Evolutionary conservation across 176 grass and related monocot species (phyloP), one percentile per base, ranked within the genome.

Genomic region (Aegilops speltoides): DNA sequence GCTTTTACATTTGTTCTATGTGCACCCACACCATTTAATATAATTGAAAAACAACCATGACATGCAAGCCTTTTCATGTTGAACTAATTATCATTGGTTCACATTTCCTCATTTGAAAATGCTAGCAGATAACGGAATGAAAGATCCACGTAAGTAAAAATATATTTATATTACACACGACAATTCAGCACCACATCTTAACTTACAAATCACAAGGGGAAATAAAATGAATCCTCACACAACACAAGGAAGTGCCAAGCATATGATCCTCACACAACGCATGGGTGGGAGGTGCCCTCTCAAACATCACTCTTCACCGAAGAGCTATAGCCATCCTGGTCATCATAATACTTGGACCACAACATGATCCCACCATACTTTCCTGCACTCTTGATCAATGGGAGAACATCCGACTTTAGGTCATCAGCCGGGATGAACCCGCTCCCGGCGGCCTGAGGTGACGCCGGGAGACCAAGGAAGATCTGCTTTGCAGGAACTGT

Each of bases 351-450:
- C 54, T 87, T 89, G 9, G 91, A 89, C 91, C 84, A 93, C 7
- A 93, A 41, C 91, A 93, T 93, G 45, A 89, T 89, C 38, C 91
- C 91, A 62, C 91, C 91, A 34, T 93, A 89, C 71, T 93, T 93
- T 3, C 37, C 52, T 2, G 87, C 78, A 7, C 24, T 24, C 81
- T 89, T 89, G 41, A 93, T 81, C 40, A 66, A 56, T 2, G 91
- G 87, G 41, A 93, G 91, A 14, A 92, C 87, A 16, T 81, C 4
- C 0, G 81, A 89, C 36, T 74, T 89, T 17, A 93, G 91, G 33
- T 57, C 81, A 31, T 54, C 71, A 14, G 85, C 20, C 13, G 87
- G 91, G 56, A 93, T 82, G 66, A 89, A 93, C 1, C 87, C 84
- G 2, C 91, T 89, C 7, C 87, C 85, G 3, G 91, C 87, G 0